Evolutionary conservation across 345 rosid species (phyloP).

Genomic region (Sonneratia caseolaris): DNA sequence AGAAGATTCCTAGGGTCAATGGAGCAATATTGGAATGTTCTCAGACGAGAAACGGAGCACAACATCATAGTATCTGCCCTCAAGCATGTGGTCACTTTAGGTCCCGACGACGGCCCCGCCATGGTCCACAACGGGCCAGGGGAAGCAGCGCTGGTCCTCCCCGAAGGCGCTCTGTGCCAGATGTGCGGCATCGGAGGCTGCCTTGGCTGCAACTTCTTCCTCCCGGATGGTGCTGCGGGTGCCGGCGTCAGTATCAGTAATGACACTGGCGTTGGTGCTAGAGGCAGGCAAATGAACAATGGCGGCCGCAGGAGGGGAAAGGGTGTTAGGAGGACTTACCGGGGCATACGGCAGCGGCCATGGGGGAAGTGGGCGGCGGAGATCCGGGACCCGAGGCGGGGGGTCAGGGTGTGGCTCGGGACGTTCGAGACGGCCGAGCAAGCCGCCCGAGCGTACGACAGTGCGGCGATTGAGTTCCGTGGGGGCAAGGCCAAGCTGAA

Average conservation of each 20-base stretch:
- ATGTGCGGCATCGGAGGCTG: conserved; percentile 59
- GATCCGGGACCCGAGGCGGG: conserved; percentile 79
- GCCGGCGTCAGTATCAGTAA: conserved; percentile 7
- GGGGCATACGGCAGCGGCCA: conserved; percentile 96
- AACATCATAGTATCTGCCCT: background rate
- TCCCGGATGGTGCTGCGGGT: conserved; percentile 26
- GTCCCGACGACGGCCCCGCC: background rate
- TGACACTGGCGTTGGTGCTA: background rate
- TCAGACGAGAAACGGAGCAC: background rate
- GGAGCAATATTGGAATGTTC: background rate
- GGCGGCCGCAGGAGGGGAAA: conserved; percentile 11
- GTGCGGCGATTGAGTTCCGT: conserved; percentile 47
- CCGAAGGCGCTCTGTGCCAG: conserved; percentile 45
- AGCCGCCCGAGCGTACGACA: conserved; percentile 88
- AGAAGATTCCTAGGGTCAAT: background rate
- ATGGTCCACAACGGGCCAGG: background rate
- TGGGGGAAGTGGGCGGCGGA: conserved; percentile 99
- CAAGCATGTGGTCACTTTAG: background rate
- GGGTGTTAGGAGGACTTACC: conserved; percentile 58
- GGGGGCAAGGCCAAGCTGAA: conserved; percentile 38
- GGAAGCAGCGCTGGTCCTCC: conserved; percentile 6
- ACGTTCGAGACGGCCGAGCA: conserved; percentile 82
- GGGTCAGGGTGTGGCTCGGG: conserved; percentile 83
- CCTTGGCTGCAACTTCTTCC: conserved; percentile 68
- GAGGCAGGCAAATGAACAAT: background rate